phyloP scores from a whole-genome alignment of 1,284 basidiomycete genomes.

The Spongispora temasekensis region DNA sequence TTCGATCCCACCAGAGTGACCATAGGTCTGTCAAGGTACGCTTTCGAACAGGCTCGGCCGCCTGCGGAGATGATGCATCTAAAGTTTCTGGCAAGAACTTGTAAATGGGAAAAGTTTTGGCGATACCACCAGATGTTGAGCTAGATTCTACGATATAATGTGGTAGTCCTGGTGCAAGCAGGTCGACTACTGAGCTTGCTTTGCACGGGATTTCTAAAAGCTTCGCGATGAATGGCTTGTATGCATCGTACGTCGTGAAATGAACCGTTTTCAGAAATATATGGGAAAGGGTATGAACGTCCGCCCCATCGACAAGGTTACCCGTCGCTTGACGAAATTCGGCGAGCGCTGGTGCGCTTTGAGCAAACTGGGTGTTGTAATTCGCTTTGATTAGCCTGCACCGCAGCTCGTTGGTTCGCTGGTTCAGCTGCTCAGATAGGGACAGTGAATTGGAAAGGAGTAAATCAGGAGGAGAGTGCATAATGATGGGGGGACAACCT shows the following conservation, averaged over 20 bases:
- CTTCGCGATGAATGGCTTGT: constrained; percentile 11
- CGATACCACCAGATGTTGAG: constrained; percentile 17
- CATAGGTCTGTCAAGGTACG: constrained; percentile 2
- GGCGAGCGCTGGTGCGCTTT: constrained; percentile 6
- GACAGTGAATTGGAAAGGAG: neutral
- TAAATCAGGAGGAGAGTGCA: constrained; percentile 1
- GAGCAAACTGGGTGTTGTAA: constrained; percentile 16
- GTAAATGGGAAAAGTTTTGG: constrained; percentile 15
- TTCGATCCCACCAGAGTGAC: constrained; percentile 1
- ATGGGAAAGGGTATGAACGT: constrained; percentile 3
- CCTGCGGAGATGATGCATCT: neutral
- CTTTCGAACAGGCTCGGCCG: neutral
- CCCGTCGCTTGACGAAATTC: constrained; percentile 14
- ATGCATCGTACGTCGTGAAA: constrained; percentile 18
- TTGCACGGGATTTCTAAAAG: constrained; percentile 15
- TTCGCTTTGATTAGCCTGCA: constrained; percentile 13
- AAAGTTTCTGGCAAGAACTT: neutral
- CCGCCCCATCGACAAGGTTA: neutral
- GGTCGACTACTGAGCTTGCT: constrained; percentile 3
- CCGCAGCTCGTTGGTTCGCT: neutral
- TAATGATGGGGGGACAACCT: no score
- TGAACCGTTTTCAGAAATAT: constrained; percentile 12
- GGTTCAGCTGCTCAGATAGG: constrained; percentile 5
- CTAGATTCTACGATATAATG: constrained; percentile 14
- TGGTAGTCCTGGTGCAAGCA: constrained; percentile 26